Percentiles rank a stretch among this genome's conserved stretches.
Evolutionary conservation across 192 early-diverging fungal genomes (phyloP).

Genomic region (Allomyces arbusculus): DNA sequence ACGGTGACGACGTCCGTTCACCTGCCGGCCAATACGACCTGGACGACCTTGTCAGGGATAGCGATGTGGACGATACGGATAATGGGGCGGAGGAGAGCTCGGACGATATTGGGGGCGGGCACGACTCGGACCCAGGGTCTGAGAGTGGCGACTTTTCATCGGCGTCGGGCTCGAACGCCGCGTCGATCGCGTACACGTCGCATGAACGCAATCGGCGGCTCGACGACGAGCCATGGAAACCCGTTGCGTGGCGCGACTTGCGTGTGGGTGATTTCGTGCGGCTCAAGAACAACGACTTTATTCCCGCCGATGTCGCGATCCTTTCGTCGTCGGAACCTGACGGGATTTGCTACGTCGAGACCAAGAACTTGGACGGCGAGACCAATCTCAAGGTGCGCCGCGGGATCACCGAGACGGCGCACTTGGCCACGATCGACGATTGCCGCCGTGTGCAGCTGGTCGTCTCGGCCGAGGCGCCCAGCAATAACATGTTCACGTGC

Average conservation of each 20-base stretch:
- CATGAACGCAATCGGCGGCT: too few species aligned
- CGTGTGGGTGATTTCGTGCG: slow-evolving; percentile 75
- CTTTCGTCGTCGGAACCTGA: slow-evolving; percentile 59
- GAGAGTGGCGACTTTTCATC: background rate
- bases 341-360: slow-evolving; percentile 68
- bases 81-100: background rate
- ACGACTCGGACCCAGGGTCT: background rate
- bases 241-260: slow-evolving; percentile 39
- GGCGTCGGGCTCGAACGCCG: too few species aligned
- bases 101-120: background rate
- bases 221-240: background rate
- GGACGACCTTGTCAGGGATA: slow-evolving; percentile 1
- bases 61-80: background rate
- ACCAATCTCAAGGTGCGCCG: slow-evolving; percentile 83
- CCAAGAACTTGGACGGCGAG: slow-evolving; percentile 90
- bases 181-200: too few species aligned
- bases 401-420: slow-evolving; percentile 37
- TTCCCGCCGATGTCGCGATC: slow-evolving; percentile 69
- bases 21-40: background rate
- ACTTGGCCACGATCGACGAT: slow-evolving; percentile 49
- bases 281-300: slow-evolving; percentile 56
- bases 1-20: background rate
- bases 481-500: slow-evolving; percentile 54
- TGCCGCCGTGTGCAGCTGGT: slow-evolving; percentile 41
- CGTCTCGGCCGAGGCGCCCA: slow-evolving; percentile 56